These are phyloP conservation scores for Candida tammaniensis DNA, from an alignment of 805 yeast species.

Conservation along the genomic window DNA sequence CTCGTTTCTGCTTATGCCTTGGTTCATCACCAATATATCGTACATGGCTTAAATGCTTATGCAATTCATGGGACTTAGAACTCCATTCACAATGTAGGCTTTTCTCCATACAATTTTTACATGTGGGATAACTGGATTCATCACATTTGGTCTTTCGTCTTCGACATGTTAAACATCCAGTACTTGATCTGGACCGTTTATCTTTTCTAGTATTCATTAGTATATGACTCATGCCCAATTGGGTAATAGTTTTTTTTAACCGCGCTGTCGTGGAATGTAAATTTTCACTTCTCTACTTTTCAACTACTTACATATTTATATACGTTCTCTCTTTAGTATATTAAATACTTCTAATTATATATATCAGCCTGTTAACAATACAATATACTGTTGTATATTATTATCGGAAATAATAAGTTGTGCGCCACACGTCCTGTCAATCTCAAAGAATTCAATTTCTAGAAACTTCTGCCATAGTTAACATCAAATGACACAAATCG, in stretches of 20 bases:
- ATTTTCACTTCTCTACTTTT: too few species aligned
- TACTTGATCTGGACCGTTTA: conserved; percentile 23
- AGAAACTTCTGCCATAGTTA: too few species aligned
- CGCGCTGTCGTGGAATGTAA: too few species aligned
- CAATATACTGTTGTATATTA: too few species aligned
- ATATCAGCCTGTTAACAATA: too few species aligned
- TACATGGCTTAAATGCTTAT: conserved; percentile 20
- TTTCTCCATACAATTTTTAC: conserved; percentile 23
- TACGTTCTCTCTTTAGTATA: too few species aligned
- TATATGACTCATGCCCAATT: conserved; percentile 23
- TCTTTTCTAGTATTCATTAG: not conserved
- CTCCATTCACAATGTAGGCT: conserved; percentile 28
- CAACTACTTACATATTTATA: too few species aligned
- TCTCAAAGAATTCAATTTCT: too few species aligned
- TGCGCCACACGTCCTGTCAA: too few species aligned
- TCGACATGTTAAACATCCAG: conserved; percentile 33
- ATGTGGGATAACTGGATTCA: conserved; percentile 28
- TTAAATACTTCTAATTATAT: too few species aligned
- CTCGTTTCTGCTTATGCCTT: not conserved
- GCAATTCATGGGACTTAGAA: conserved; percentile 18
- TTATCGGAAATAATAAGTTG: too few species aligned
- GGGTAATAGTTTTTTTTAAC: conserved; percentile 23
- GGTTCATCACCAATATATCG: conserved; percentile 17
- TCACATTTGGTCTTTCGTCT: conserved; percentile 29
- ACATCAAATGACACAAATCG: too few species aligned